These are phyloP conservation scores for Asterochloris erici DNA, from an alignment of 139 green algal genomes.

Conservation along the genomic window DNA sequence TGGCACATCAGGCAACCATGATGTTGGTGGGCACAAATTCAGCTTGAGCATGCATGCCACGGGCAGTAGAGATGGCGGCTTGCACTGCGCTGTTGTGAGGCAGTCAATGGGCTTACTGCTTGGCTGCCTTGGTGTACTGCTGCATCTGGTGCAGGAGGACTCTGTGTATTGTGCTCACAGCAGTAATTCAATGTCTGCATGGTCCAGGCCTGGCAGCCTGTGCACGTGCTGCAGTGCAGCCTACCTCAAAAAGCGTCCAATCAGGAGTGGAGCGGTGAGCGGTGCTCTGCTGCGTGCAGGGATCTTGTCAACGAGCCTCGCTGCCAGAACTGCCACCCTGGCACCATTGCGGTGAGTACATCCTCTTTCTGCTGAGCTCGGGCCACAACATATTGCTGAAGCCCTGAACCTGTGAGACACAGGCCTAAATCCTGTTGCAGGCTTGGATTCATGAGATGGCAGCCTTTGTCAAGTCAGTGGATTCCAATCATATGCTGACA, in stretches of 20 bases:
- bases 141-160: too few species aligned
- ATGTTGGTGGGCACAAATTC: too few species aligned
- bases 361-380: background rate
- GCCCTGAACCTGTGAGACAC: background rate
- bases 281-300: background rate
- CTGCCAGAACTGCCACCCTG: background rate
- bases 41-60: too few species aligned
- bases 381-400: background rate
- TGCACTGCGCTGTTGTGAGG: too few species aligned
- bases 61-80: too few species aligned
- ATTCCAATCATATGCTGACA: constrained; percentile 9
- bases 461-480: background rate
- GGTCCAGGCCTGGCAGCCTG: too few species aligned
- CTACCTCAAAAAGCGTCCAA: too few species aligned
- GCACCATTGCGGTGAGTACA: background rate
- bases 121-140: too few species aligned
- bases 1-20: background rate
- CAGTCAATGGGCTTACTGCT: too few species aligned
- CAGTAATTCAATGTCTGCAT: too few species aligned
- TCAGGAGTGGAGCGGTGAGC: background rate
- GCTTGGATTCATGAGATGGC: background rate
- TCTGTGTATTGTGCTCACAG: too few species aligned
- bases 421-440: background rate
- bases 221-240: too few species aligned
- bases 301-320: background rate